Conservation (phyloP, 495 filamentous ascomycete genomes). For the Aspergillus avenaceus region DNA sequence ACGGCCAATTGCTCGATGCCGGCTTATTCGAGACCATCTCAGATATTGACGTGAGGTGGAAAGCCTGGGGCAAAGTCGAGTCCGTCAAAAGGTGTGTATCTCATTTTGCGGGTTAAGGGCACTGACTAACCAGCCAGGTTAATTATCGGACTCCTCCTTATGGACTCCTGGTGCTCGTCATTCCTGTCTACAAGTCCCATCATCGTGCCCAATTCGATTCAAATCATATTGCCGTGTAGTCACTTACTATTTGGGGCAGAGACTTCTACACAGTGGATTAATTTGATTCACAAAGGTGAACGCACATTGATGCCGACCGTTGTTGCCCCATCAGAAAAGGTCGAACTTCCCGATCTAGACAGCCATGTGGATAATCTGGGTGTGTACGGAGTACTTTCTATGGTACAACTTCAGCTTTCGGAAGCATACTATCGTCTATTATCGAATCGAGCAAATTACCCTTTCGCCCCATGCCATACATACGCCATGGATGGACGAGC, state of each 20-base stretch:
- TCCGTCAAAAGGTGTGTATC: constrained; percentile 41
- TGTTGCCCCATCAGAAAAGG: constrained; percentile 34
- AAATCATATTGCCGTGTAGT: constrained; percentile 45
- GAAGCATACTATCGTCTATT: constrained; percentile 45
- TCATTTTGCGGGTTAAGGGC: background rate
- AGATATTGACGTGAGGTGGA: constrained; percentile 49
- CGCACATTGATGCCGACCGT: constrained; percentile 37
- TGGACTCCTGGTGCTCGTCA: constrained; percentile 50
- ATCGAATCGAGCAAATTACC: constrained; percentile 36
- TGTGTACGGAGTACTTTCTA: constrained; percentile 36
- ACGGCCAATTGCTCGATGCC: constrained; percentile 43
- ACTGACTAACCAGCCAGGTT: constrained; percentile 22
- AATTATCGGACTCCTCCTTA: constrained; percentile 44
- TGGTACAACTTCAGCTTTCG: constrained; percentile 41
- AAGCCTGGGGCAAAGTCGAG: constrained; percentile 51
- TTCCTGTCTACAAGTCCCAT: constrained; percentile 47
- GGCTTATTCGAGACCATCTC: constrained; percentile 41
- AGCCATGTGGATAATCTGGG: constrained; percentile 33
- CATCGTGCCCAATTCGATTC: constrained; percentile 42
- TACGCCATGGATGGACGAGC: constrained; percentile 44
- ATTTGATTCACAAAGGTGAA: constrained; percentile 36
- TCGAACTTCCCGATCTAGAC: constrained; percentile 33
- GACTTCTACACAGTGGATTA: constrained; percentile 43
- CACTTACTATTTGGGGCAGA: constrained; percentile 43
- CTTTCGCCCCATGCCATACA: constrained; percentile 42